These are phyloP conservation scores for Begonia fuchsioides DNA, from an alignment of 306 rosid species.

Conservation along the genomic window DNA sequence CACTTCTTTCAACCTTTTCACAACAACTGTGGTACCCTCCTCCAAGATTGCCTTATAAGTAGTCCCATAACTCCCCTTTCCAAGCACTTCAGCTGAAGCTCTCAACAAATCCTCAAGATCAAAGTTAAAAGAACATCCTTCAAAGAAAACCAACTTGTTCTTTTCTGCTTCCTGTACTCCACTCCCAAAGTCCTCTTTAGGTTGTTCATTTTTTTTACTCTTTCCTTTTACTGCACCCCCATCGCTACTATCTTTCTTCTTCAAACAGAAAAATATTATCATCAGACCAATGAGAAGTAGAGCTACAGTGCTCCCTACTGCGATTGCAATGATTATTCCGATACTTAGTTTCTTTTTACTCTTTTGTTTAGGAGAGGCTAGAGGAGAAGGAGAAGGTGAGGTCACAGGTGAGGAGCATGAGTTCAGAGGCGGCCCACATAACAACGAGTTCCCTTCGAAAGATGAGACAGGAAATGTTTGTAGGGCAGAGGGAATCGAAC, in stretches of 20 bases:
- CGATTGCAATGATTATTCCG: constrained; percentile 38
- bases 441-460: constrained; percentile 44
- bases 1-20: constrained; percentile 24
- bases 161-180: constrained; percentile 31
- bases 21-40: constrained; percentile 26
- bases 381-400: constrained; percentile 18
- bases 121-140: constrained; percentile 19
- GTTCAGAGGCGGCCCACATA: constrained; percentile 64
- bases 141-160: constrained; percentile 27
- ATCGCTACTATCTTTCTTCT: constrained; percentile 15
- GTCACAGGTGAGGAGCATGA: constrained; percentile 31
- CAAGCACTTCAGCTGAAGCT: constrained; percentile 28
- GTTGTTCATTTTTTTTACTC: constrained; percentile 14
- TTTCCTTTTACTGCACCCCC: constrained; percentile 11
- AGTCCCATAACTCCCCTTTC: constrained; percentile 28
- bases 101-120: constrained; percentile 27
- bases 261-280: constrained; percentile 11
- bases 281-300: constrained; percentile 12
- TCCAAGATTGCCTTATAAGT: constrained; percentile 29
- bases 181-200: constrained; percentile 29
- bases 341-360: constrained; percentile 28
- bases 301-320: constrained; percentile 19
- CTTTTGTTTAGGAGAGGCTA: constrained; percentile 18
- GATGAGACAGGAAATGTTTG: constrained; percentile 42
- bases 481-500: constrained; percentile 51